Evolutionary conservation across 441 rosid genomes (phyloP).

Genomic region (Arabidopsis hybrid): DNA sequence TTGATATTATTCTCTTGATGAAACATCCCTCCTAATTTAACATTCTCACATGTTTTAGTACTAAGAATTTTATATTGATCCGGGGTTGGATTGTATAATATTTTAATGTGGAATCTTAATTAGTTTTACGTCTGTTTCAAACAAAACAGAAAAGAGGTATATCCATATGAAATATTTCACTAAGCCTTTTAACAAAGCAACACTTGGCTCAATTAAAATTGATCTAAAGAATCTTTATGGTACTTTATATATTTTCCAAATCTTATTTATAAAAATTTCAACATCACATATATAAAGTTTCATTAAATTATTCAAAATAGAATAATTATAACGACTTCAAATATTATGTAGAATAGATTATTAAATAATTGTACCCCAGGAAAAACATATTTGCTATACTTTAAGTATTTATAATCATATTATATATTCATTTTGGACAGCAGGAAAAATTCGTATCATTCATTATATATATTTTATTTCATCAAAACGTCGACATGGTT

Average conservation of each 20-base stretch:
- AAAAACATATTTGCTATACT: background rate
- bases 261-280: background rate
- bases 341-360: background rate
- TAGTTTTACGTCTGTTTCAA: conserved; percentile 36
- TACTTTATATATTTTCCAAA: background rate
- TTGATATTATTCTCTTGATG: conserved; percentile 15
- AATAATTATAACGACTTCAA: background rate
- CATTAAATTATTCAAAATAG: background rate
- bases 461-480: background rate
- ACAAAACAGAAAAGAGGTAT: conserved; percentile 32
- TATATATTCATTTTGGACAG: too few relatives aligned
- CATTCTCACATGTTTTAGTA: conserved; percentile 3
- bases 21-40: conserved; percentile 22
- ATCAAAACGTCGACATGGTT: conserved; percentile 1
- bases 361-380: background rate
- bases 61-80: conserved; percentile 16
- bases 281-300: background rate
- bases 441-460: background rate
- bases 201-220: conserved; percentile 33
- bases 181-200: conserved; percentile 29
- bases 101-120: conserved; percentile 36
- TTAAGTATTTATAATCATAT: background rate
- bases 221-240: conserved; percentile 12
- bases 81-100: conserved; percentile 4
- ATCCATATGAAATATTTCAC: conserved; percentile 30